A percentile compares a stretch with the other conserved stretches of the same genome.
These are phyloP conservation scores for Kondoa malvinella DNA, from an alignment of 768 basidiomycete species.

Conservation along the genomic window DNA sequence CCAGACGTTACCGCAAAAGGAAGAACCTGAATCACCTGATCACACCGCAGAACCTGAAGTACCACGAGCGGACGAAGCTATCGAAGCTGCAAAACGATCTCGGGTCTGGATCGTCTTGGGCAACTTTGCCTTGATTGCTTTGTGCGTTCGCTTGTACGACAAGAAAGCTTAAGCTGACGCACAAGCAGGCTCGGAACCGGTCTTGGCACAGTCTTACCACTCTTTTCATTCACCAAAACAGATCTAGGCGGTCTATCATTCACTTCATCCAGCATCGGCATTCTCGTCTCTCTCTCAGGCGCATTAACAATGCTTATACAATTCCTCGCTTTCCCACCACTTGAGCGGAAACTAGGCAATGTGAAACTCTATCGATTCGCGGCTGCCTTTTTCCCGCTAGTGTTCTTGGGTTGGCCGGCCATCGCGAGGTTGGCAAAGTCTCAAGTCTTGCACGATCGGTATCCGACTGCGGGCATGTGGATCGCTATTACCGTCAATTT, in stretches of 20 bases:
- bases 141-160: not conserved
- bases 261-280: not conserved
- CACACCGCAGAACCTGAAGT: not conserved
- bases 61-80: not conserved
- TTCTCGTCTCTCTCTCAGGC: not conserved
- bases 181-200: not conserved
- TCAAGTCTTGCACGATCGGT: not conserved
- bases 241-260: not conserved
- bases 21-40: not conserved
- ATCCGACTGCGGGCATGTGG: not conserved
- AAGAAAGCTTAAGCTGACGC: not conserved
- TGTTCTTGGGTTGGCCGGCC: not conserved
- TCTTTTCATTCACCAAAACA: not conserved
- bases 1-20: not conserved
- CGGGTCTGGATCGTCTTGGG: not conserved
- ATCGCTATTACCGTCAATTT: not conserved
- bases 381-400: not conserved
- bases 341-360: not conserved
- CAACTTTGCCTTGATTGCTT: not conserved
- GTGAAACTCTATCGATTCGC: not conserved
- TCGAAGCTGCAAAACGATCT: not conserved
- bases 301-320: not conserved
- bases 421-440: not conserved
- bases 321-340: not conserved
- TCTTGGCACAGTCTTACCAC: not conserved